Conservation (phyloP, 345 rosid species). For the Eucalyptus viminalis region DNA sequence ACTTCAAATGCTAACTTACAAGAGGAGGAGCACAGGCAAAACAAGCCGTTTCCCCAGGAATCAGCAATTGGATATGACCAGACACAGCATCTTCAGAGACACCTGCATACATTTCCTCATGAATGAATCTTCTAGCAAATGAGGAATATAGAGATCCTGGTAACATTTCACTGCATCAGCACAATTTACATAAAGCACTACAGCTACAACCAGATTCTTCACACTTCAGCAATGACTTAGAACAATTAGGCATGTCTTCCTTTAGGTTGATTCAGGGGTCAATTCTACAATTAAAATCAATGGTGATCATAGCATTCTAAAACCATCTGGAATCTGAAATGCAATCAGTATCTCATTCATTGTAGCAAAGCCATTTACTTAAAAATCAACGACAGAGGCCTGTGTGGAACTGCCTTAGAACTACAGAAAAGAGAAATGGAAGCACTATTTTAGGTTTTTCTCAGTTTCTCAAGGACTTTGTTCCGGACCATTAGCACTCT, state of each 20-base stretch:
- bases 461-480: background rate
- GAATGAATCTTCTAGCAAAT: background rate
- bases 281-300: background rate
- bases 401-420: background rate
- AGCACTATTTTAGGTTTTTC: background rate
- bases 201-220: background rate
- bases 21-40: conserved; percentile 98
- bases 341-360: background rate
- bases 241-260: background rate
- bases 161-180: background rate
- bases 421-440: background rate
- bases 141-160: background rate
- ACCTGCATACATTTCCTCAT: conserved; percentile 30
- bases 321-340: background rate
- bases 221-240: background rate
- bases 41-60: conserved; percentile 97
- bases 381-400: background rate
- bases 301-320: background rate
- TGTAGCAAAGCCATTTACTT: background rate
- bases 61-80: conserved; percentile 88
- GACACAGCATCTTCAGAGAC: conserved; percentile 99
- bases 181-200: background rate
- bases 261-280: background rate
- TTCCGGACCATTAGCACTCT: background rate
- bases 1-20: conserved; percentile 24